A percentile compares a stretch with the other conserved stretches of the same genome.
Conservation (phyloP, 2,329 filamentous ascomycete species). For the Ophiocordyceps camponoti-saundersi region DNA sequence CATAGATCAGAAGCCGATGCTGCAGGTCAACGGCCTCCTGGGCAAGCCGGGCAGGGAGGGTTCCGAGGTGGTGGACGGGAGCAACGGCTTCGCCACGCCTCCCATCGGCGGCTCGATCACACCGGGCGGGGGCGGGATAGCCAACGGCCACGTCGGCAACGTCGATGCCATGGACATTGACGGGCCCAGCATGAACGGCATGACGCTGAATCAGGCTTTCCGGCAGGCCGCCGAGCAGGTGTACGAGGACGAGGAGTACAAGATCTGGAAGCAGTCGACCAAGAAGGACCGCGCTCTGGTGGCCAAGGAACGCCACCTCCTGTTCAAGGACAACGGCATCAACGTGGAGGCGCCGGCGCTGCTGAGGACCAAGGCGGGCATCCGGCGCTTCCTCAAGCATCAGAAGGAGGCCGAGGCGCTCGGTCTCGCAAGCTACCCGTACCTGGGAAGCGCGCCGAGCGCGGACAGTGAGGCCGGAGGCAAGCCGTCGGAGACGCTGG, state of each 20-base stretch:
- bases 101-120: slow-evolving; percentile 60
- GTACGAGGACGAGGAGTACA: slow-evolving; percentile 87
- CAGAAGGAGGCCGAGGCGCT: slow-evolving; percentile 49
- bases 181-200: slow-evolving; percentile 50
- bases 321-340: slow-evolving; percentile 73
- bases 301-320: slow-evolving; percentile 67
- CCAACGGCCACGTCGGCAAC: slow-evolving; percentile 59
- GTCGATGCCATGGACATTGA: slow-evolving; percentile 80
- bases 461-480: slow-evolving; percentile 28
- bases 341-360: slow-evolving; percentile 80
- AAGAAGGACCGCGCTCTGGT: slow-evolving; percentile 85
- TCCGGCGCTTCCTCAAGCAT: slow-evolving; percentile 74
- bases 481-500: slow-evolving; percentile 55
- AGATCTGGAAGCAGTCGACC: slow-evolving; percentile 96
- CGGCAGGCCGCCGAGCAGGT: slow-evolving; percentile 55
- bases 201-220: slow-evolving; percentile 45
- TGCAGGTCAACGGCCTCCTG: slow-evolving; percentile 49
- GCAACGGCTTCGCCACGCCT: slow-evolving; percentile 75
- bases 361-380: slow-evolving; percentile 67
- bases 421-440: slow-evolving; percentile 19
- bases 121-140: slow-evolving; percentile 39
- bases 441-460: slow-evolving; percentile 18
- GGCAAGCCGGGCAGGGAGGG: slow-evolving; percentile 46
- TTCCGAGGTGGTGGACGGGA: slow-evolving; percentile 65
- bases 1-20: slow-evolving; percentile 54